Conservation (phyloP, 768 basidiomycete species). For the Lyophyllum decastes region DNA sequence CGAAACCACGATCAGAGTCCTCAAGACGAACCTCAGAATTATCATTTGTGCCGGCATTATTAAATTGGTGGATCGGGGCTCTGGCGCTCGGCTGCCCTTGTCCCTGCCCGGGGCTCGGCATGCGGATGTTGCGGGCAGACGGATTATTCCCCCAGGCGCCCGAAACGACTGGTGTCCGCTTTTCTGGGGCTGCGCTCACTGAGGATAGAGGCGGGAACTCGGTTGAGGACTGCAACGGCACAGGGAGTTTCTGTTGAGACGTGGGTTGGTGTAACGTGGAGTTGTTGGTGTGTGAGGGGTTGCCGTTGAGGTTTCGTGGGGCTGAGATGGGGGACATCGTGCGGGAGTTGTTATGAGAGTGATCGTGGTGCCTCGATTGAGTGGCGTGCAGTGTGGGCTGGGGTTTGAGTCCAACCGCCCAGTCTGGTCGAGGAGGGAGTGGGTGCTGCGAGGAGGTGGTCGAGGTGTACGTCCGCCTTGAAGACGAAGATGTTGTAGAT, state of each 20-base stretch:
- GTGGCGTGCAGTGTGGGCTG: constrained; percentile 65
- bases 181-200: constrained; percentile 41
- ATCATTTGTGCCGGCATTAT: constrained; percentile 10
- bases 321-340: constrained; percentile 44
- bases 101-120: constrained; percentile 32
- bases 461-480: constrained; percentile 75
- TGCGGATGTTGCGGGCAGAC: constrained; percentile 53
- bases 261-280: constrained; percentile 24
- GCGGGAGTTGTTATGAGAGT: constrained; percentile 37
- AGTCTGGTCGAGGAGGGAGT: constrained; percentile 81
- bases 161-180: constrained; percentile 50
- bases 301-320: constrained; percentile 35
- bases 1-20: constrained; percentile 46
- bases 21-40: constrained; percentile 33
- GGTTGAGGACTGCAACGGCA: constrained; percentile 47
- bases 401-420: constrained; percentile 84
- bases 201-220: constrained; percentile 75
- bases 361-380: constrained; percentile 54
- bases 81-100: constrained; percentile 26
- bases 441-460: constrained; percentile 75
- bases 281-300: constrained; percentile 29
- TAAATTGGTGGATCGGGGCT: constrained; percentile 38
- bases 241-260: constrained; percentile 33
- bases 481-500: constrained; percentile 78
- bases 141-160: constrained; percentile 75